These are phyloP conservation scores for Leishmania lainsoni DNA, from an alignment of 208 protist genomes.

Conservation along the genomic window DNA sequence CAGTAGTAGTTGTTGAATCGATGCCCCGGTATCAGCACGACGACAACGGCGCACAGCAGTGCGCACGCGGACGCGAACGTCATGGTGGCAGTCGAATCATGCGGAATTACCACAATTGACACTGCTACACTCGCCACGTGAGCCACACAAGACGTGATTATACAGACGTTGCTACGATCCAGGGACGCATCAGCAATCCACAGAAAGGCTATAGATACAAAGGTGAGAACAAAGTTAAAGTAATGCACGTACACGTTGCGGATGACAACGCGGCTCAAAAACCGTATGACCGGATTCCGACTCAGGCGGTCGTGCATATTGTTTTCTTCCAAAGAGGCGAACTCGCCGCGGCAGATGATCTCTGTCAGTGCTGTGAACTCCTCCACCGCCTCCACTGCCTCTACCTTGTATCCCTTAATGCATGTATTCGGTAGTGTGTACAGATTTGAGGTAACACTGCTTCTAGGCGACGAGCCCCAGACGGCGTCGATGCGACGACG, in stretches of 20 bases:
- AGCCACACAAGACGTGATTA: constrained; percentile 40
- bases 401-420: constrained; percentile 21
- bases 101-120: constrained; percentile 49
- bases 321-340: constrained; percentile 68
- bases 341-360: constrained; percentile 64
- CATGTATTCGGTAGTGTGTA: constrained; percentile 34
- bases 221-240: constrained; percentile 40
- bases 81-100: constrained; percentile 52
- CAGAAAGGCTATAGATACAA: constrained; percentile 66
- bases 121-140: constrained; percentile 55
- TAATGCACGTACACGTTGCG: constrained; percentile 45
- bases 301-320: constrained; percentile 32
- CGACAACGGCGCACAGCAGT: constrained; percentile 39
- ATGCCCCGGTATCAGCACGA: constrained; percentile 29
- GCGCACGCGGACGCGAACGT: constrained; percentile 39
- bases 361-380: constrained; percentile 31
- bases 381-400: constrained; percentile 5
- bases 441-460: constrained; percentile 18
- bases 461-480: constrained; percentile 17
- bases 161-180: constrained; percentile 15
- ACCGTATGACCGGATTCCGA: not conserved
- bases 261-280: constrained; percentile 10
- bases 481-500: constrained; percentile 26
- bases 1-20: constrained; percentile 38
- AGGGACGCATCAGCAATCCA: constrained; percentile 52